phyloP scores from a whole-genome alignment of 2,329 filamentous ascomycete species.

The Cryphonectria japonica region DNA sequence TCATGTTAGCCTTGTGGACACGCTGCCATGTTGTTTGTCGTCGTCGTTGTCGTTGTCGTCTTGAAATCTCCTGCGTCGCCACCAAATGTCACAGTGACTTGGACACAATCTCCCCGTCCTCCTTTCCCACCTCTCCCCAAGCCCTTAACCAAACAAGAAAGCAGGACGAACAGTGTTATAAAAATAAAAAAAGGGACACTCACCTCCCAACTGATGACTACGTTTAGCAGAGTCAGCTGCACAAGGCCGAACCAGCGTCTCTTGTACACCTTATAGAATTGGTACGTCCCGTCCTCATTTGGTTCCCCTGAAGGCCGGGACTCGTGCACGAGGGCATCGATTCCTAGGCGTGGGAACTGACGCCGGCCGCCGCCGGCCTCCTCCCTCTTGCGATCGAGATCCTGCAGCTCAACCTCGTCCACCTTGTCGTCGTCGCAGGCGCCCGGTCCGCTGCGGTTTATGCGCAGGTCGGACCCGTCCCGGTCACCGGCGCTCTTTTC shows the following conservation, averaged over 20 bases:
- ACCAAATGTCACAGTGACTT: no score
- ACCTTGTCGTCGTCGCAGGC: background rate
- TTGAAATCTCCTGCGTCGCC: no score
- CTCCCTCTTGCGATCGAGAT: background rate
- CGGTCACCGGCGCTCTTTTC: conserved; percentile 19
- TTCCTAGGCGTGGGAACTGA: conserved; percentile 22
- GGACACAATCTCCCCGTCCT: no score
- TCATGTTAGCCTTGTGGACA: conserved; percentile 8
- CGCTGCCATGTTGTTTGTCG: background rate
- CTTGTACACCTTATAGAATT: conserved; percentile 63
- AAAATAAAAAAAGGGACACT: conserved; percentile 45
- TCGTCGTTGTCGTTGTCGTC: background rate
- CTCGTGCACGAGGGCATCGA: conserved; percentile 20
- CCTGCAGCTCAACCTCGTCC: conserved; percentile 19
- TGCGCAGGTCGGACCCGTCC: conserved; percentile 18
- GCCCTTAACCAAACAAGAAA: no score
- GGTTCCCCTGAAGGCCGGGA: conserved; percentile 8
- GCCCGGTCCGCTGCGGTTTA: conserved; percentile 10
- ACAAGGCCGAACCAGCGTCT: conserved; percentile 85
- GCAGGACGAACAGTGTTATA: background rate
- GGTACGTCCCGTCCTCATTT: conserved; percentile 21
- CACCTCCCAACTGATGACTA: conserved; percentile 95
- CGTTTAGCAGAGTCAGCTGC: conserved; percentile 85
- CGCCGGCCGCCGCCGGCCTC: conserved; percentile 7
- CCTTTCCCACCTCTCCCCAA: no score